Evolutionary conservation across 164 flowering plant genomes (phyloP).

Genomic region (Chimonanthus praecox): DNA sequence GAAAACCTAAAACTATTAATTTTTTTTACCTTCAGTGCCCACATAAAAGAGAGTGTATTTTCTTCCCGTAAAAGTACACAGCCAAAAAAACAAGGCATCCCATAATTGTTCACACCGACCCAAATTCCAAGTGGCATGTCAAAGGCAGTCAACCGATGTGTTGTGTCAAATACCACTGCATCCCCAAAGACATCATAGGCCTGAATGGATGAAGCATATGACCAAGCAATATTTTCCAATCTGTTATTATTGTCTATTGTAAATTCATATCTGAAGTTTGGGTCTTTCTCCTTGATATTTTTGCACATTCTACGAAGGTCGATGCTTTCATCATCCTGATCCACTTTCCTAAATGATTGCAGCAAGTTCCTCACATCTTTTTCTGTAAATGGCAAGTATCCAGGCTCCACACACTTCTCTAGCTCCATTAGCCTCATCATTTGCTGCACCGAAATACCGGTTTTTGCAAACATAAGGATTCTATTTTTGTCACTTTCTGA

Average conservation of each 20-base stretch:
- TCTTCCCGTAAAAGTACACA: slow-evolving; percentile 83
- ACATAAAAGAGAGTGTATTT: slow-evolving; percentile 55
- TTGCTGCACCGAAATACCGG: slow-evolving; percentile 92
- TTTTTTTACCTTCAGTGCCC: slow-evolving; percentile 81
- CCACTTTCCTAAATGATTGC: slow-evolving; percentile 69
- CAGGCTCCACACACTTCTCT: slow-evolving; percentile 92
- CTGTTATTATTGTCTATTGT: slow-evolving; percentile 56
- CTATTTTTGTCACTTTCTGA: slow-evolving; percentile 75
- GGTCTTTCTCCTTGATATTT: slow-evolving; percentile 74
- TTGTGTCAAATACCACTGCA: slow-evolving; percentile 89
- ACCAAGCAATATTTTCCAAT: slow-evolving; percentile 91
- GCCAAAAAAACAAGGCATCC: slow-evolving; percentile 94
- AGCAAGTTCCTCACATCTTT: slow-evolving; percentile 89
- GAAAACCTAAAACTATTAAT: not conserved
- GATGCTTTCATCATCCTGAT: slow-evolving; percentile 70
- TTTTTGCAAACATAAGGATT: slow-evolving; percentile 83
- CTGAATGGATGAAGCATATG: slow-evolving; percentile 75
- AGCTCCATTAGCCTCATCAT: slow-evolving; percentile 96
- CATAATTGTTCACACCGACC: slow-evolving; percentile 92
- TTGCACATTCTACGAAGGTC: slow-evolving; percentile 81
- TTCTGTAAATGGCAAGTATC: slow-evolving; percentile 88
- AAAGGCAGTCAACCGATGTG: slow-evolving; percentile 80
- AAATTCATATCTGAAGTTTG: slow-evolving; percentile 64
- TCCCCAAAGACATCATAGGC: slow-evolving; percentile 84
- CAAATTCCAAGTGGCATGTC: slow-evolving; percentile 96